Evolutionary conservation across 257 asterid genomes (phyloP).

Genomic region (Jacaranda copaia): DNA sequence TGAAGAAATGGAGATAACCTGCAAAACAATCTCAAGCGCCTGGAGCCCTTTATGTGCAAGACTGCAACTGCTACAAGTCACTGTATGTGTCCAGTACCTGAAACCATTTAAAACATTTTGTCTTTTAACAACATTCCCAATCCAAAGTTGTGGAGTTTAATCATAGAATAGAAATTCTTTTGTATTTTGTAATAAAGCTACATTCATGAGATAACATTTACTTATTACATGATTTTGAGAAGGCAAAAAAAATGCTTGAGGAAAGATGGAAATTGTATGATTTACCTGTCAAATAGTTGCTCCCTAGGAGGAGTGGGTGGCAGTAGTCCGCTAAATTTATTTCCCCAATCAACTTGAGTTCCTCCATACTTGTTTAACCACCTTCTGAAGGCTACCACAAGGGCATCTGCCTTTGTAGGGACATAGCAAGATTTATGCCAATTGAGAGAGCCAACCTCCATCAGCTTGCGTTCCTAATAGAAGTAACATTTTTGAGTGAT

Average conservation of each 20-base stretch:
- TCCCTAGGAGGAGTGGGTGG: slow-evolving; percentile 83
- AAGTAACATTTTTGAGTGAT: slow-evolving; percentile 2
- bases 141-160: no score
- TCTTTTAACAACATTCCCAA: neutral
- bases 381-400: slow-evolving; percentile 66
- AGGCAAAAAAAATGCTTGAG: neutral
- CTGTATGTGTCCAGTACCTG: slow-evolving; percentile 89
- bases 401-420: slow-evolving; percentile 78
- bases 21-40: slow-evolving; percentile 59
- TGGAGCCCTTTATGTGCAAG: slow-evolving; percentile 64
- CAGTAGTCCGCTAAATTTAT: slow-evolving; percentile 57
- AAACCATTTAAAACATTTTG: neutral
- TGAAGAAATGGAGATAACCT: slow-evolving; percentile 54
- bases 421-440: slow-evolving; percentile 80
- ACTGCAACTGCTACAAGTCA: slow-evolving; percentile 77
- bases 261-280: neutral
- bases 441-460: slow-evolving; percentile 60
- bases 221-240: neutral
- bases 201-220: no score
- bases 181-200: neutral
- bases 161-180: neutral
- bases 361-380: slow-evolving; percentile 82
- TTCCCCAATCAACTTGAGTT: slow-evolving; percentile 68
- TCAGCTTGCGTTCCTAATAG: slow-evolving; percentile 67
- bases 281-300: slow-evolving; percentile 77